These are phyloP conservation scores for Gautieria morchelliformis DNA, from an alignment of 768 basidiomycete genomes.

Conservation along the genomic window DNA sequence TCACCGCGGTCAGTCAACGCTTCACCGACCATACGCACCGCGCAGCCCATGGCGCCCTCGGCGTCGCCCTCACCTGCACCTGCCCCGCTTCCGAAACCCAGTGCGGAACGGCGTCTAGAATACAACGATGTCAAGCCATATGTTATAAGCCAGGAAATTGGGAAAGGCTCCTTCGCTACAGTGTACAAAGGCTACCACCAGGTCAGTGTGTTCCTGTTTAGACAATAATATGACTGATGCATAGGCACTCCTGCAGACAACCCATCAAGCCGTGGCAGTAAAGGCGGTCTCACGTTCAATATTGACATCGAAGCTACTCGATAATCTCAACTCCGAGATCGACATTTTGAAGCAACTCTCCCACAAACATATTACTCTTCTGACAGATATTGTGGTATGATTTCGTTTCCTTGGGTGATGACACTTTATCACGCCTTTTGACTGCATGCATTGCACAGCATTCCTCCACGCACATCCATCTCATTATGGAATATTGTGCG, in stretches of 20 bases:
- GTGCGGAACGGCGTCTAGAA: conserved; percentile 23
- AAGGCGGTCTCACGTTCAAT: conserved; percentile 88
- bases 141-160: conserved; percentile 65
- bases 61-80: neutral
- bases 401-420: neutral
- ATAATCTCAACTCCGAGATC: conserved; percentile 98
- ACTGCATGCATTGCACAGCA: neutral
- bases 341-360: conserved; percentile 90
- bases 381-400: conserved; percentile 85
- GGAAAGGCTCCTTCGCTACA: conserved; percentile 91
- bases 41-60: neutral
- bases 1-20: neutral
- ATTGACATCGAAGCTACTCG: conserved; percentile 84
- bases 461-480: conserved; percentile 39
- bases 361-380: conserved; percentile 85
- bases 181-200: conserved; percentile 92
- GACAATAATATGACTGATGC: neutral
- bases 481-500: conserved; percentile 96
- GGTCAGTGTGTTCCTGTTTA: conserved; percentile 36
- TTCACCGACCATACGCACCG: no score
- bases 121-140: conserved; percentile 72
- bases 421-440: neutral
- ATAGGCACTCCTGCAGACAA: conserved; percentile 41
- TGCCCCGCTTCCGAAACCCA: neutral
- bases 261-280: conserved; percentile 74